These are phyloP conservation scores for Trypanosoma lewisi DNA, from an alignment of 208 protist species.

Conservation along the genomic window DNA sequence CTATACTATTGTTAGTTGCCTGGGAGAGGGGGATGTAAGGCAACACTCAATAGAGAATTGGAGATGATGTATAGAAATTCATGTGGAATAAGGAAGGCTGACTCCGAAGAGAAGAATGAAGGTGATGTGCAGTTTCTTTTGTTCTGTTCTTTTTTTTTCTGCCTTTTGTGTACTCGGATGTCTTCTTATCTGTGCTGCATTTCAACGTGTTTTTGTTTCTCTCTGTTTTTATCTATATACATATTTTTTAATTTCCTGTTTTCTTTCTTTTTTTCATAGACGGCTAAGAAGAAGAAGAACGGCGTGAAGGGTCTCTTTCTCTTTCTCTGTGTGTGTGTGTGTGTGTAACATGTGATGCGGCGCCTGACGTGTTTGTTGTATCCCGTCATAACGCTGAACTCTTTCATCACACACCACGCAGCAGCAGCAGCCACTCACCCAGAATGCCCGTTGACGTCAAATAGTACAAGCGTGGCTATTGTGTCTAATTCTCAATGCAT, in stretches of 20 bases:
- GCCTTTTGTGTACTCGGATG: background rate
- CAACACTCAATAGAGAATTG: too few species aligned
- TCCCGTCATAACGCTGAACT: constrained; percentile 4
- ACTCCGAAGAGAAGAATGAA: too few species aligned
- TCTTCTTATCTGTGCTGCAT: background rate
- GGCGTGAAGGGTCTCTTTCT: too few species aligned
- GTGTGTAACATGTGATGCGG: constrained; percentile 16
- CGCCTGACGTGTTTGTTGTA: background rate
- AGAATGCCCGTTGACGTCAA: constrained; percentile 4
- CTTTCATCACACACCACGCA: constrained; percentile 17
- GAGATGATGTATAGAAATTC: too few species aligned
- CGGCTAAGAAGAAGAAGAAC: background rate
- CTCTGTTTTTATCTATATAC: constrained; percentile 8
- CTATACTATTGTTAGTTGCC: too few species aligned
- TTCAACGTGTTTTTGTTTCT: background rate
- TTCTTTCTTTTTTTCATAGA: constrained; percentile 3
- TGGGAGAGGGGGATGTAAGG: too few species aligned
- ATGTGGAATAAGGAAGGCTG: too few species aligned
- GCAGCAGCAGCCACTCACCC: background rate
- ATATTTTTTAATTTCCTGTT: background rate
- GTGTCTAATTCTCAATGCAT: constrained; percentile 53
- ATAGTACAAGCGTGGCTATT: constrained; percentile 21
- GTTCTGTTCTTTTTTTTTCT: constrained; percentile 6
- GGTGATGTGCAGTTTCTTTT: too few species aligned
- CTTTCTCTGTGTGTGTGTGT: too few species aligned